Percentiles rank a stretch among this genome's conserved stretches.
Conservation (phyloP, 805 yeast genomes). For the Saturnispora besseyi region DNA sequence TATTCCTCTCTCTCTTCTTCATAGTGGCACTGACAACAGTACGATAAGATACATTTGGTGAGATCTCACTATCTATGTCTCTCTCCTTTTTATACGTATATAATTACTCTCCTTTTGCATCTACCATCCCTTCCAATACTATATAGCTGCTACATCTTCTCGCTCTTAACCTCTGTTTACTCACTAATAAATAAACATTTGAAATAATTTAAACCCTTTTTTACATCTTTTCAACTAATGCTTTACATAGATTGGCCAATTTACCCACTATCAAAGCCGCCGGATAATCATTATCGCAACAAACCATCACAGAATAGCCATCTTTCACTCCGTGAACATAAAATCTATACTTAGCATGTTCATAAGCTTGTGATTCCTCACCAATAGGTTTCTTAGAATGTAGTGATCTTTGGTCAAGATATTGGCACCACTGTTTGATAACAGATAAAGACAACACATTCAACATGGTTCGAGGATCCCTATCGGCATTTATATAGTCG, state of each 20-base stretch:
- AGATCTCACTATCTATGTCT: no score
- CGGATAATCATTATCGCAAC: conserved; percentile 24
- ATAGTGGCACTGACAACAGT: neutral
- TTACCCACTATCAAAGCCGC: conserved; percentile 24
- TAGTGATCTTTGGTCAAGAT: neutral
- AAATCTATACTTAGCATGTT: conserved; percentile 19
- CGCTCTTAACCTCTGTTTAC: neutral
- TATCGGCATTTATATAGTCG: conserved; percentile 24
- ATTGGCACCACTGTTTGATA: conserved; percentile 22
- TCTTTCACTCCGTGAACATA: conserved; percentile 18
- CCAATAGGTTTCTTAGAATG: neutral
- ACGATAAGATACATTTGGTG: neutral
- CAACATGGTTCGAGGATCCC: conserved; percentile 25
- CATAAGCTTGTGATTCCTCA: conserved; percentile 14
- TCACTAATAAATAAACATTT: neutral
- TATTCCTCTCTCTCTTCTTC: neutral
- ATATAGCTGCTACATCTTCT: neutral
- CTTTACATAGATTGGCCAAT: conserved; percentile 13
- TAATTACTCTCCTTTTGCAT: neutral
- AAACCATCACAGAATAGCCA: conserved; percentile 21
- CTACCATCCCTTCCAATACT: neutral
- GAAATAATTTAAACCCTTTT: neutral
- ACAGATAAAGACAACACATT: conserved; percentile 25
- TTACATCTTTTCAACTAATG: conserved; percentile 3
- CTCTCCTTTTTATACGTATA: neutral